These are phyloP conservation scores for Podospora fimiseda DNA, from an alignment of 495 filamentous ascomycete genomes.

Conservation along the genomic window DNA sequence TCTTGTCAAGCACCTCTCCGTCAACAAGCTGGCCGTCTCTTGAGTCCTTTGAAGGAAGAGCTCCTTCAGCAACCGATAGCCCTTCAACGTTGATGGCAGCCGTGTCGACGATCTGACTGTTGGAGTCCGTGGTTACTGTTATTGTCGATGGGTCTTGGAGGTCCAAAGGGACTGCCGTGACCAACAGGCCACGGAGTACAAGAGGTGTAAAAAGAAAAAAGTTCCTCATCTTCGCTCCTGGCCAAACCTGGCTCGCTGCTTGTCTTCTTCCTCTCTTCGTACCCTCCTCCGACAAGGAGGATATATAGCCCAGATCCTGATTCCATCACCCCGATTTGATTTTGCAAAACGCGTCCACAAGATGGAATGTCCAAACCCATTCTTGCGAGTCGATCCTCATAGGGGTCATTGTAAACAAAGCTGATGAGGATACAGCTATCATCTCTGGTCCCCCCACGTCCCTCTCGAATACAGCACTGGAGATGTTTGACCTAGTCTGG, in stretches of 20 bases:
- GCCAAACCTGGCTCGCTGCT: slow-evolving; percentile 6
- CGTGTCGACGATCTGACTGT: background rate
- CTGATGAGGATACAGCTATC: background rate
- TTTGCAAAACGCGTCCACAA: background rate
- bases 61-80: background rate
- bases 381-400: background rate
- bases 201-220: background rate
- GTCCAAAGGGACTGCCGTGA: background rate
- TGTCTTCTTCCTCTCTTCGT: background rate
- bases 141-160: background rate
- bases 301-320: slow-evolving; percentile 1
- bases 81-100: background rate
- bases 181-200: slow-evolving; percentile 4
- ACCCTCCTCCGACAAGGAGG: background rate
- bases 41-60: background rate
- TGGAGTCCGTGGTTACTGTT: background rate
- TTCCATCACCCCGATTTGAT: background rate
- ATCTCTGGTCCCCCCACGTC: background rate
- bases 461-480: background rate
- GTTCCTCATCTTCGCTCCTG: slow-evolving; percentile 8
- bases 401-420: background rate
- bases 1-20: background rate
- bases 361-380: slow-evolving; percentile 5
- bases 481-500: background rate
- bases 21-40: background rate